These are phyloP conservation scores for Chalciporus piperatus DNA, from an alignment of 768 basidiomycete species.

Conservation along the genomic window DNA sequence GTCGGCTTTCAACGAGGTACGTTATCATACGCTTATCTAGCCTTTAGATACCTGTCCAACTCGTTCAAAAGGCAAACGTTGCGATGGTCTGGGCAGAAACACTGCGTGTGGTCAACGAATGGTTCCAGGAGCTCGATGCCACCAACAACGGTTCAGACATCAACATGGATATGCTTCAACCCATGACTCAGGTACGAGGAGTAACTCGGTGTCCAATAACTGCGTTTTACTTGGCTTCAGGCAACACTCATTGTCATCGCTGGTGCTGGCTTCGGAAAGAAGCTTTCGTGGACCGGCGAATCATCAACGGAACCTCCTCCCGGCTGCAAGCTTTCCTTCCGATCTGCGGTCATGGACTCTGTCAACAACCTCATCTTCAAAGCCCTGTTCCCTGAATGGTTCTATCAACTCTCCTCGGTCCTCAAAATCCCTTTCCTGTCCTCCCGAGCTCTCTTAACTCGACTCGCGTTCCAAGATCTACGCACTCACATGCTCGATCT, in stretches of 20 bases:
- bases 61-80: conserved; percentile 37
- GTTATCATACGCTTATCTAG: background rate
- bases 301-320: conserved; percentile 18
- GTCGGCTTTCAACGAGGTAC: conserved; percentile 50
- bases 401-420: conserved; percentile 22
- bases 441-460: conserved; percentile 27
- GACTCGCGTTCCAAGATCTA: conserved; percentile 36
- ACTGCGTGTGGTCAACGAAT: conserved; percentile 38
- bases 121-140: conserved; percentile 39
- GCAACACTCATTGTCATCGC: conserved; percentile 39
- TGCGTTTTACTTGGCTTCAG: conserved; percentile 12
- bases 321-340: conserved; percentile 37
- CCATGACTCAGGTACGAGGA: conserved; percentile 14
- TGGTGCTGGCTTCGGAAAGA: conserved; percentile 43
- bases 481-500: conserved; percentile 41
- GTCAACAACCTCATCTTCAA: conserved; percentile 27
- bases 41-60: too few relatives aligned
- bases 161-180: conserved; percentile 12
- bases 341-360: conserved; percentile 29
- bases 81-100: conserved; percentile 50
- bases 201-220: background rate
- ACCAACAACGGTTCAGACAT: conserved; percentile 14
- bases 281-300: conserved; percentile 34
- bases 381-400: conserved; percentile 33
- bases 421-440: conserved; percentile 37